A percentile compares a stretch with the other conserved stretches of the same genome.
Evolutionary conservation across 2,329 filamentous ascomycete species (phyloP).

Genomic region (Cytospora piceicola): DNA sequence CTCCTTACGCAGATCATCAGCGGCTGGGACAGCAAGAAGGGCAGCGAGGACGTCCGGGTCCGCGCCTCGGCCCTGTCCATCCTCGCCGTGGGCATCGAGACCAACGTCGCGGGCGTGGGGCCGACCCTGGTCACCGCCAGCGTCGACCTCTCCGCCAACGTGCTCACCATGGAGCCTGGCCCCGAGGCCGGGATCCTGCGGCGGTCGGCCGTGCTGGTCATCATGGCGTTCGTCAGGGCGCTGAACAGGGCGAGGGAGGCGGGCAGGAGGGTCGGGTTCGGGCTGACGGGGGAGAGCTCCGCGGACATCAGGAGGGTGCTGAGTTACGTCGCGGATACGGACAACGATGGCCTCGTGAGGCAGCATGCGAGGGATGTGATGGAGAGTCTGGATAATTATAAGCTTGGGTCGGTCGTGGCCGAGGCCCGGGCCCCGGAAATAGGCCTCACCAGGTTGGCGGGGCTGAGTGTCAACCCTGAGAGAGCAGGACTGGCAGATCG

Average conservation of each 20-base stretch:
- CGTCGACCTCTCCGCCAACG: conserved; percentile 65
- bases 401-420: conserved; percentile 43
- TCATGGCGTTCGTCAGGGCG: conserved; percentile 65
- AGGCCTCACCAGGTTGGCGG: conserved; percentile 44
- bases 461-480: conserved; percentile 46
- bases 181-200: conserved; percentile 66
- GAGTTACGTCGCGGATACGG: conserved; percentile 65
- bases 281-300: conserved; percentile 58
- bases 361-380: conserved; percentile 69
- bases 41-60: conserved; percentile 71
- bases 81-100: conserved; percentile 63
- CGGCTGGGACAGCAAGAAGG: conserved; percentile 69
- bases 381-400: conserved; percentile 68
- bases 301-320: conserved; percentile 66
- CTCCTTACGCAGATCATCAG: conserved; percentile 62
- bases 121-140: conserved; percentile 56
- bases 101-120: conserved; percentile 60
- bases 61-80: conserved; percentile 71
- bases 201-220: conserved; percentile 65
- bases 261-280: conserved; percentile 54
- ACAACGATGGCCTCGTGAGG: conserved; percentile 69
- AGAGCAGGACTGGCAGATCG: conserved; percentile 20
- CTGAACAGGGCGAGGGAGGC: conserved; percentile 57
- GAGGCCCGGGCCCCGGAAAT: conserved; percentile 12
- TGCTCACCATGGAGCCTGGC: conserved; percentile 65